A percentile compares a stretch with the other conserved stretches of the same genome.
These are phyloP conservation scores for Alternaria gaisen DNA, from an alignment of 2,329 filamentous ascomycete genomes.

Conservation along the genomic window DNA sequence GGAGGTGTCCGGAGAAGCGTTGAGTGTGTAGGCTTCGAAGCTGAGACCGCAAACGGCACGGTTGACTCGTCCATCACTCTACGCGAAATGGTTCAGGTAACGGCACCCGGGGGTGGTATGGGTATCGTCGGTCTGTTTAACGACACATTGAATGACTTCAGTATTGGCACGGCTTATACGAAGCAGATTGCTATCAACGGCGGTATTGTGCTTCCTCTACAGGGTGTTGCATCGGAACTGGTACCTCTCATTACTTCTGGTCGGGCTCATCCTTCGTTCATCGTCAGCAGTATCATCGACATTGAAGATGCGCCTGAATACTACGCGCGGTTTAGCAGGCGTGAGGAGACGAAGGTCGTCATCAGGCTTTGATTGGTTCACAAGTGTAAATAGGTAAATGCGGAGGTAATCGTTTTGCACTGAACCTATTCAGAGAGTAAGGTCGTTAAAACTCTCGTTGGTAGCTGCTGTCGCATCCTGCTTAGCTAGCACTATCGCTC, in stretches of 20 bases:
- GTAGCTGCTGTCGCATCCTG: not conserved
- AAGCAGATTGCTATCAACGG: slow-evolving; percentile 11
- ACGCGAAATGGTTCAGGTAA: slow-evolving; percentile 39
- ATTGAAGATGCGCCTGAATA: slow-evolving; percentile 32
- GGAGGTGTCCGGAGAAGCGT: slow-evolving; percentile 14
- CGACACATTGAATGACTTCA: slow-evolving; percentile 5
- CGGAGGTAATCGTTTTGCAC: not conserved
- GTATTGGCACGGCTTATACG: slow-evolving; percentile 2
- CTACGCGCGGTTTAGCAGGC: slow-evolving; percentile 24
- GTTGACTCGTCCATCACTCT: slow-evolving; percentile 31
- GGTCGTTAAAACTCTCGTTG: not conserved
- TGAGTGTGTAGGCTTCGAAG: slow-evolving; percentile 20
- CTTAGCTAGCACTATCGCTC: not conserved
- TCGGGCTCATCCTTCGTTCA: slow-evolving; percentile 22
- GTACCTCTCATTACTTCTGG: slow-evolving; percentile 24
- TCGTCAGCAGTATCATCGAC: slow-evolving; percentile 23
- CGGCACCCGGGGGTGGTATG: slow-evolving; percentile 38
- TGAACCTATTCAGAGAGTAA: not conserved
- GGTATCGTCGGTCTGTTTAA: slow-evolving; percentile 32
- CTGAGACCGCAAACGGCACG: slow-evolving; percentile 27
- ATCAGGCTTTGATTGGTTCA: slow-evolving; percentile 9
- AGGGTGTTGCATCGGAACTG: slow-evolving; percentile 14
- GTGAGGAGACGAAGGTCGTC: slow-evolving; percentile 32
- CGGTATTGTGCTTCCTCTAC: slow-evolving; percentile 22
- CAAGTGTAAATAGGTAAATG: not conserved